Evolutionary conservation across 2,329 filamentous ascomycete species (phyloP).

Genomic region (Xylaria sp.): DNA sequence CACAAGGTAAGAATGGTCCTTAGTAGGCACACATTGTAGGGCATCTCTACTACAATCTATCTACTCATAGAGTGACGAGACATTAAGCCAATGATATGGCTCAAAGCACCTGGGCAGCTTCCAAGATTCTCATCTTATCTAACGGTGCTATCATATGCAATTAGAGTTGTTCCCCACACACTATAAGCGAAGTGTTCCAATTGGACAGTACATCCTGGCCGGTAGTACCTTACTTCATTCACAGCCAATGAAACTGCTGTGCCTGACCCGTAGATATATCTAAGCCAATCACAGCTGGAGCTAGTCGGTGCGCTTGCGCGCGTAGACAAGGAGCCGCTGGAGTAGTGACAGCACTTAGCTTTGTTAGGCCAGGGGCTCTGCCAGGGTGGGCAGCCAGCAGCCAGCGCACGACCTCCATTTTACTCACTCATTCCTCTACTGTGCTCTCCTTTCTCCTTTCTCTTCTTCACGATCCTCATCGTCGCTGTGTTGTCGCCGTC

Average conservation of each 20-base stretch:
- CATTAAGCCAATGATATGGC: not conserved
- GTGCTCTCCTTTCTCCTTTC: slow-evolving; percentile 31
- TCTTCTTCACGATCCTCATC: slow-evolving; percentile 51
- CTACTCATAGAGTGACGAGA: not conserved
- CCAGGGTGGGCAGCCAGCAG: slow-evolving; percentile 9
- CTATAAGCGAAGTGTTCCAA: slow-evolving; percentile 10
- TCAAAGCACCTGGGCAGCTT: not conserved
- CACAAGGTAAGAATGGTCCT: not conserved
- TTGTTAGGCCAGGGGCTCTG: slow-evolving; percentile 26
- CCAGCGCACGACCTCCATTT: slow-evolving; percentile 34
- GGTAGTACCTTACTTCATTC: not conserved
- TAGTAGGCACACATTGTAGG: not conserved
- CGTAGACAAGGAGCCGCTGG: slow-evolving; percentile 19
- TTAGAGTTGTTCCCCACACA: not conserved
- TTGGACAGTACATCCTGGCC: not conserved
- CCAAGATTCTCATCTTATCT: not conserved
- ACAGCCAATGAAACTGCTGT: slow-evolving; percentile 27
- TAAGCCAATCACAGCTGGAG: slow-evolving; percentile 18
- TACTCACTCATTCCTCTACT: slow-evolving; percentile 37
- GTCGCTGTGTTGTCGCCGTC: slow-evolving; percentile 50
- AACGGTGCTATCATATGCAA: not conserved
- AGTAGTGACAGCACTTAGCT: slow-evolving; percentile 12
- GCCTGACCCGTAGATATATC: slow-evolving; percentile 11
- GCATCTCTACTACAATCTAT: not conserved
- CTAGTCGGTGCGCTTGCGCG: not conserved